phyloP scores from a whole-genome alignment of 306 rosid genomes.

The Prunus mongolica region DNA sequence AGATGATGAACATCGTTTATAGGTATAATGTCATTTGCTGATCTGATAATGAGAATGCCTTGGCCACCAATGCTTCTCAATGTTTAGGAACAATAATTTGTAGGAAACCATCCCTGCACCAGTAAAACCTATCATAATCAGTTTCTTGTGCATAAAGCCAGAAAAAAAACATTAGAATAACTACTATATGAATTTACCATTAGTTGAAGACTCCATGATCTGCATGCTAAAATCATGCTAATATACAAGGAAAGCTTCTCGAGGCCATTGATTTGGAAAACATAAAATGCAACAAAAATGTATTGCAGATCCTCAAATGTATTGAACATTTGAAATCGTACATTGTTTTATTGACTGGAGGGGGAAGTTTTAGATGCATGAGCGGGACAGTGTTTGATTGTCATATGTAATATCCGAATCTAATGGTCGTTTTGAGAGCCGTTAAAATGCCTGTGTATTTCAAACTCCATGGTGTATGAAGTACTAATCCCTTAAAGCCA shows the following conservation, averaged over 20 bases:
- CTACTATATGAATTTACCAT: neutral
- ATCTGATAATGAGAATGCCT: neutral
- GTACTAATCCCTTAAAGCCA: neutral
- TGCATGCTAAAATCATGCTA: neutral
- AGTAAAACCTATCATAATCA: slow-evolving; percentile 1
- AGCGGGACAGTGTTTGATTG: neutral
- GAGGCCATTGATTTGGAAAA: no score
- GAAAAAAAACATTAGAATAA: neutral
- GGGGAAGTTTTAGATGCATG: no score
- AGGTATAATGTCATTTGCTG: neutral
- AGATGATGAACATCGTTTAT: slow-evolving; percentile 1
- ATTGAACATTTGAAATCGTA: neutral
- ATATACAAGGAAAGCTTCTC: neutral
- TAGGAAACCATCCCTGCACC: slow-evolving; percentile 74
- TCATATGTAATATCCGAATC: neutral
- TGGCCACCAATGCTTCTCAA: slow-evolving; percentile 27
- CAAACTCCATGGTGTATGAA: neutral
- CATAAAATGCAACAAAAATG: neutral
- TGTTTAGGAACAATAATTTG: slow-evolving; percentile 62
- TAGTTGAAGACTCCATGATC: neutral
- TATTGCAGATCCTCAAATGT: neutral
- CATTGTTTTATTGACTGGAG: neutral
- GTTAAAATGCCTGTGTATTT: no score
- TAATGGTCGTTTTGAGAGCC: neutral
- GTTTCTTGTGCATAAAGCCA: neutral